These are phyloP conservation scores for Areca catechu DNA, from an alignment of 176 grass and related monocot genomes.

Conservation along the genomic window DNA sequence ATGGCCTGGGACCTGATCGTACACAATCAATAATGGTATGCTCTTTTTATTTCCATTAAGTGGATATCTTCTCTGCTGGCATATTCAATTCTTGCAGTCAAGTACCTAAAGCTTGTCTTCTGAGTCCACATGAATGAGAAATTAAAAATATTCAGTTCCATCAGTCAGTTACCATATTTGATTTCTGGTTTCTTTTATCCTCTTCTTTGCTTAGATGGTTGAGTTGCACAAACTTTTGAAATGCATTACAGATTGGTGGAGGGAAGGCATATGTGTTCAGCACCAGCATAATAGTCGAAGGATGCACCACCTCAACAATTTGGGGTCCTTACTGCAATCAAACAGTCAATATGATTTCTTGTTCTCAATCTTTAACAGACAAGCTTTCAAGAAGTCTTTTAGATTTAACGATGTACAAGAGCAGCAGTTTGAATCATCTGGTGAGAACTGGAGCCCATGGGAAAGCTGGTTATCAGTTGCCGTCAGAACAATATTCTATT, in stretches of 20 bases:
- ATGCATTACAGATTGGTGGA: conserved; percentile 66
- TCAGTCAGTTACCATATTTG: no score
- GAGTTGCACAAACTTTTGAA: background rate
- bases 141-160: no score
- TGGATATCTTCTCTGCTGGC: no score
- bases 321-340: conserved; percentile 73
- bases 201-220: no score
- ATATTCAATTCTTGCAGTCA: no score
- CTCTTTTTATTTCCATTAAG: background rate
- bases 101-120: no score
- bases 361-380: conserved; percentile 55
- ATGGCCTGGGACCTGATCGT: conserved; percentile 76
- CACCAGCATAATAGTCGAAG: conserved; percentile 56
- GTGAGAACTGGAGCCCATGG: conserved; percentile 22
- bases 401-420: conserved; percentile 14
- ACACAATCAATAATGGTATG: conserved; percentile 99
- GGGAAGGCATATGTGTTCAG: conserved; percentile 59
- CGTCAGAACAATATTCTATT: conserved; percentile 8
- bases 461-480: conserved; percentile 20
- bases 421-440: background rate
- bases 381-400: conserved; percentile 50
- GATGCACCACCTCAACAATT: conserved; percentile 45
- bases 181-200: no score
- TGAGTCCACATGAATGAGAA: no score
- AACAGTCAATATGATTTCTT: conserved; percentile 56